Base-by-base conservation (phyloP, 2,329 filamentous ascomycete genomes). In the Paramyrothecium sp. region DNA sequence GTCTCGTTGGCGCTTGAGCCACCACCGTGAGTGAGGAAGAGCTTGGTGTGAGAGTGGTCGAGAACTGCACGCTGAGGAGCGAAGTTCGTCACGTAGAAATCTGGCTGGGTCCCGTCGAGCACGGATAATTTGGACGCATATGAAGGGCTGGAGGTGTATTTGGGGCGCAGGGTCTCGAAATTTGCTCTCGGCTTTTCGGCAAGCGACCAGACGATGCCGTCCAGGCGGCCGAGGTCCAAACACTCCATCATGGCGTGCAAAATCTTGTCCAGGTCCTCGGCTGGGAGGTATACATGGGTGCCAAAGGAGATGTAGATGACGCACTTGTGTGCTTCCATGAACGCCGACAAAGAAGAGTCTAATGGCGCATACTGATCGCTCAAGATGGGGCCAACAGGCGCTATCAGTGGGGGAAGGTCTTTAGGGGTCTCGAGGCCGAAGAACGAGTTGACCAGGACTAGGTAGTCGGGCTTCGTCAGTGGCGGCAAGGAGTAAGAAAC, bases 371-470 rank as follows among this genome's bases (percentile, higher is more conserved):
- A 77, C 16, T 65, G 59, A 33, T 75, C 72, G 1, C 66, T 59
- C 7, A 79, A 63, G 2, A 78, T 68, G 2, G 77, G 78, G 1
- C 77, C 78, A 3, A 79, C 69, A 1, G 72, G 58, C 2, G 68
- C 65, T 22, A 73, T 68, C 1, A 73, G 62, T 1, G 76, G 77
- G 1, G 77, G 77, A 3, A 79, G 56, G 55, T 79, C 75, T 21
- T 72, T 72, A 0, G 77, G 72, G 1, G 70, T 65, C 53, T 80
- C 77, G 8, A 79, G 65, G 0, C 76, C 76, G 56, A 71, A 76
- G 58, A 79, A 79, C 0, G 75, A 77, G 54, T 79, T 79, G 22
- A 79, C 71, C 5, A 79, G 64, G 2, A 75, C 60, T 3, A 80
- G 70, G 50, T 78, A 71, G 55, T 77, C 67, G 0, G 77, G 76